Evolutionary conservation across 768 basidiomycete genomes (phyloP).

Genomic region (Serendipita indica): DNA sequence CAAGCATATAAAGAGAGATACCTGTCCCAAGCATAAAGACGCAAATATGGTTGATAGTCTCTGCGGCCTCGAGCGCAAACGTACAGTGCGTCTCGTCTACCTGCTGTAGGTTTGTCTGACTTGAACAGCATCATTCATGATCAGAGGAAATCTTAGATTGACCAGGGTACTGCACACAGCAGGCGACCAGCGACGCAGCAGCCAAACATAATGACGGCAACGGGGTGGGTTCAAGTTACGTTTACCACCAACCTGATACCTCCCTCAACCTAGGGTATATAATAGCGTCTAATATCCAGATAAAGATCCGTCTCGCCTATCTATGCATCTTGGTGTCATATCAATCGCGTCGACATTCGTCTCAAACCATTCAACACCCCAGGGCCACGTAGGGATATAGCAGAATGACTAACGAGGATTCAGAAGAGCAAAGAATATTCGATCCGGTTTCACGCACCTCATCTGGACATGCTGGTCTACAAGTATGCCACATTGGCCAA

Average conservation of each 20-base stretch:
- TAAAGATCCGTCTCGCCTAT: neutral
- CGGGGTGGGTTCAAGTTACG: neutral
- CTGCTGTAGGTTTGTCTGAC: constrained; percentile 64
- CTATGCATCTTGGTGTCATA: neutral
- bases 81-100: constrained; percentile 72
- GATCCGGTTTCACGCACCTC: neutral
- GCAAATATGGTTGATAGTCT: constrained; percentile 68
- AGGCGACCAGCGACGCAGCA: constrained; percentile 17
- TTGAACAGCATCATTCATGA: neutral
- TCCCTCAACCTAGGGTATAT: too few relatives aligned
- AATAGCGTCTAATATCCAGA: too few relatives aligned
- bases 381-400: constrained; percentile 3
- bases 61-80: constrained; percentile 58
- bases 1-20: constrained; percentile 23
- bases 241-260: too few relatives aligned
- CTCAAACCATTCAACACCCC: neutral
- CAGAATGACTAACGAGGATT: neutral
- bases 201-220: constrained; percentile 15
- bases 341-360: neutral
- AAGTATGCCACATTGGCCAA: constrained; percentile 19
- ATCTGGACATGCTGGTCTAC: constrained; percentile 14
- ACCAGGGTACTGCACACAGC: constrained; percentile 12
- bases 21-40: constrained; percentile 72
- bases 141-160: neutral
- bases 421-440: neutral